These are phyloP conservation scores for Apiosordaria backusii DNA, from an alignment of 495 filamentous ascomycete species.

Conservation along the genomic window DNA sequence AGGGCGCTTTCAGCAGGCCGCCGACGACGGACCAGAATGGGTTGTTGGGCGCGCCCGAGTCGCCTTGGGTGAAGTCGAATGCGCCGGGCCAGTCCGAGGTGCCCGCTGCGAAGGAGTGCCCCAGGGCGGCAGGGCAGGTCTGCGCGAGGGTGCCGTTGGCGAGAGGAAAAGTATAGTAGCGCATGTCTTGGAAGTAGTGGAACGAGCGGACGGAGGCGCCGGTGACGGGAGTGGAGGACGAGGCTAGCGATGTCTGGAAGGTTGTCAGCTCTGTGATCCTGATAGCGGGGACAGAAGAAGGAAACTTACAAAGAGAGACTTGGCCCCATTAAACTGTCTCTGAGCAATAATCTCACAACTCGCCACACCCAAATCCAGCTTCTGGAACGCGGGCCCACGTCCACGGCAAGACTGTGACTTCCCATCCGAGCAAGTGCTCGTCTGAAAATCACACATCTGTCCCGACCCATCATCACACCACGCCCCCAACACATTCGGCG, in stretches of 20 bases:
- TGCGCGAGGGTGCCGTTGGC: slow-evolving; percentile 68
- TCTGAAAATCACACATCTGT: slow-evolving; percentile 60
- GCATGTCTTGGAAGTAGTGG: slow-evolving; percentile 67
- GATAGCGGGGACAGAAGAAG: not conserved
- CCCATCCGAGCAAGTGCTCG: slow-evolving; percentile 73
- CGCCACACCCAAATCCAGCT: slow-evolving; percentile 64
- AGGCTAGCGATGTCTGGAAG: slow-evolving; percentile 37
- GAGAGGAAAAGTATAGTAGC: slow-evolving; percentile 59
- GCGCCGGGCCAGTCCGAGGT: slow-evolving; percentile 89
- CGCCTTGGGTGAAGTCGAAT: slow-evolving; percentile 90
- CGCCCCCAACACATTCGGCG: slow-evolving; percentile 82
- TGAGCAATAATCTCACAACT: slow-evolving; percentile 72
- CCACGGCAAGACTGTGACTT: slow-evolving; percentile 74
- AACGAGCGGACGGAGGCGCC: slow-evolving; percentile 56
- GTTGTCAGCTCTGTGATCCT: slow-evolving; percentile 6
- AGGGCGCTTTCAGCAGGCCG: slow-evolving; percentile 65
- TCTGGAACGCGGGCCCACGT: slow-evolving; percentile 70
- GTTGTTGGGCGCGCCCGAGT: slow-evolving; percentile 64
- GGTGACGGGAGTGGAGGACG: slow-evolving; percentile 43
- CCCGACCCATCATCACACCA: slow-evolving; percentile 73
- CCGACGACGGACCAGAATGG: slow-evolving; percentile 84
- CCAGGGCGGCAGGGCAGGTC: slow-evolving; percentile 89
- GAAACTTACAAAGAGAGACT: slow-evolving; percentile 53
- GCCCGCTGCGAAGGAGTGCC: slow-evolving; percentile 88
- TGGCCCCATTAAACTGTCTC: slow-evolving; percentile 63